Base-by-base conservation (phyloP, 164 flowering plant genomes). In the Warburgia ugandensis region DNA sequence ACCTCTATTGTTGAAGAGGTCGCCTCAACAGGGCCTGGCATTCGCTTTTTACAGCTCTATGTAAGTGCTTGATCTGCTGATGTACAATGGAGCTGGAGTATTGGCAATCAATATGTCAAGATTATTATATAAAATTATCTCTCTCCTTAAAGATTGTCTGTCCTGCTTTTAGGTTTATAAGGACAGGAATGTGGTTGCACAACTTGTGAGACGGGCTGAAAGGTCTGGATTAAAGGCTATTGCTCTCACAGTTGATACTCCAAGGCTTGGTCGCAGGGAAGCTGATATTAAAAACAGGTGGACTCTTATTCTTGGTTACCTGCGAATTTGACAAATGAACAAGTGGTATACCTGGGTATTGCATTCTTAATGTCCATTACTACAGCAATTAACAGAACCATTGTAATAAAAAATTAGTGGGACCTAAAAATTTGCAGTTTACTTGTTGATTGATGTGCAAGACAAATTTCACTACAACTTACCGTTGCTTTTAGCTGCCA, bases 221-320 rank as follows among this genome's bases (percentile, higher is more conserved):
- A 77, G 77, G 68, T 87, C 92, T 60, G 96, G 96, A 20, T 87
- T 81, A 62, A 91, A 85, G 68, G 97, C 95, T 13, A 87, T 91
- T 69, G 98, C 83, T 40, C 90, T 91, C 20, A 85, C 96, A 40
- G 95, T 85, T 31, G 95, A 91, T 59, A 83, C 96, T 36, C 98
- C 98, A 37, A 73, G 78, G 50, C 84, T 87, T 11, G 98, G 98
- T 6, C 82, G 98, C 37, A 78, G 96, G 61, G 98, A 91, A 63
- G 77, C 92, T 61, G 96, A 91, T 62, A 87, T 91, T 55, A 91
- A 80, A 74, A 91, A 91, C 77, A 84, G 91, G 97, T 89, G 7
- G 31, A 6, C 16, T 31, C 22, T 54, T 22, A 19, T 40, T 40
- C 48, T 45, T 23, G 11, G n/a, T 22, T 7, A 26, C 23, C n/a